Evolutionary conservation across 345 rosid genomes (phyloP), one percentile per base, ranked within the genome.

Genomic region (Lepidium didymum): DNA sequence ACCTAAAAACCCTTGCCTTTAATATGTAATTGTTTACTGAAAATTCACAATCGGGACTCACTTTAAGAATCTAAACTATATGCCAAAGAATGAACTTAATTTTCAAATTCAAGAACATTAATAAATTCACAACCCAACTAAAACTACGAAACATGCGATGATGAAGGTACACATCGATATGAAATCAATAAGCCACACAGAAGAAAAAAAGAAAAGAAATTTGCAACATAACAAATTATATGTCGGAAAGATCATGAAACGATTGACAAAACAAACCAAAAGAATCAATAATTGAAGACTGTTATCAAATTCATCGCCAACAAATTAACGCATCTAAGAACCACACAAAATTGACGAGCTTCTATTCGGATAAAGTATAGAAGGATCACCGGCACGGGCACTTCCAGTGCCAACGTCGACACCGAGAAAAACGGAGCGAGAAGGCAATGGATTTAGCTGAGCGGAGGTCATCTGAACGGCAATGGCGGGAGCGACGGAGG

Each of bases 321-420:
- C 12, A 31, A 21, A 13, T 33, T 18, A 45, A 44, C 35, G 36
- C 9, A 64, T 65, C 38, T 7, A 66, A 64, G 54, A 68, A 50
- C 9, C 33, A 31, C 0, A 50, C 14, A 45, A 40, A 21, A 15
- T 16, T 37, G 41, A 47, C n/a, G 37, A 5, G 1, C 1, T 6
- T 29, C 0, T 29, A 46, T n/a, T 33, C 23, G 13, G 58, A 11
- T 15, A 7, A 51, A 34, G 44, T 42, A 47, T 11, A 49, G 19
- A 50, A 45, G 29, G 67, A 45, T 66, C 16, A 90, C 99, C 97
- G 41, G 98, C 98, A 57, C 97, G 92, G 31, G 97, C 97, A 69
- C 98, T 93, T 74, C 96, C 94, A 33, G 97, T 93, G 76, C 98
- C 98, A 34, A 91, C 97, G 78, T 93, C 98, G 16, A 93, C 87